Percentiles rank a stretch among this genome's conserved stretches.
Conservation (phyloP, 106 monocot species). For the Acorus calamus region DNA sequence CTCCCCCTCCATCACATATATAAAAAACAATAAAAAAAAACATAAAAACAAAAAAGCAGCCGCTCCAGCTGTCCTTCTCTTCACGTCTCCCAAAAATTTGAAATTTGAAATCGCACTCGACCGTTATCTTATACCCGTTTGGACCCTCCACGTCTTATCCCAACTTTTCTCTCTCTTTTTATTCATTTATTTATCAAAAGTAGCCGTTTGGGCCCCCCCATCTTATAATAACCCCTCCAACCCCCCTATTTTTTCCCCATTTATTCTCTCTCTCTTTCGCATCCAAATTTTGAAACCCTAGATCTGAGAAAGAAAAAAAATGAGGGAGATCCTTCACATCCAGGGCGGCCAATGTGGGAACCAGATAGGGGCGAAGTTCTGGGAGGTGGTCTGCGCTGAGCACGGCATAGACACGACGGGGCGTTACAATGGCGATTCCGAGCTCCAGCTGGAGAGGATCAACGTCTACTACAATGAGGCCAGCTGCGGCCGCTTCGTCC, state of each 20-base stretch:
- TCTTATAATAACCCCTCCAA: neutral
- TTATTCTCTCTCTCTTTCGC: neutral
- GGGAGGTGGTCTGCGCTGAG: conserved; percentile 40
- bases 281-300: no score
- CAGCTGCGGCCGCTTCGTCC: conserved; percentile 17
- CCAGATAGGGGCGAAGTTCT: conserved; percentile 47
- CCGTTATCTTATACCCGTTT: no score
- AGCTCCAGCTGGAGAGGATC: conserved; percentile 24
- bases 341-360: conserved; percentile 42
- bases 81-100: neutral
- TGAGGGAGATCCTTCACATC: conserved; percentile 32
- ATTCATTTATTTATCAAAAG: neutral
- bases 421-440: conserved; percentile 14
- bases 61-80: no score
- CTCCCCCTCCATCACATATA: no score
- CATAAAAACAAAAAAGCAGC: no score
- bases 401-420: conserved; percentile 32
- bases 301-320: conserved; percentile 3
- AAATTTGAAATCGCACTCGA: neutral
- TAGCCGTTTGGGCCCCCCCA: neutral
- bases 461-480: conserved; percentile 40
- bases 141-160: no score
- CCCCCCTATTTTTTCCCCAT: neutral
- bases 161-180: no score
- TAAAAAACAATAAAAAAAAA: no score